These are phyloP conservation scores for Mycena belliarum DNA, from an alignment of 768 basidiomycete species.

Conservation along the genomic window DNA sequence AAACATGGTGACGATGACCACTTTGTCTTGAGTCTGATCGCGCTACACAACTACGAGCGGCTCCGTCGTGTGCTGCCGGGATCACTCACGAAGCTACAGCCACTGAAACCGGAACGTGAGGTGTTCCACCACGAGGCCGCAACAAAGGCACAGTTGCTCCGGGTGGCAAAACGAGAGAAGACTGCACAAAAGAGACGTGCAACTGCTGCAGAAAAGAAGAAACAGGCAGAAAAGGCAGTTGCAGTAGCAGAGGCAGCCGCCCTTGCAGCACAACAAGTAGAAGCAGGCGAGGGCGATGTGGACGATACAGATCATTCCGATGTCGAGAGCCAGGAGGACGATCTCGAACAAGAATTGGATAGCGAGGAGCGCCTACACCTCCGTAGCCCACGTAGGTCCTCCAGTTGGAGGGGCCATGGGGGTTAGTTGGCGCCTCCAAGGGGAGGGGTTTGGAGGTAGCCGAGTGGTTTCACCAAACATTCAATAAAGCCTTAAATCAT, in stretches of 20 bases:
- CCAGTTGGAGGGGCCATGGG: no score
- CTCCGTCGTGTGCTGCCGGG: slow-evolving; percentile 3
- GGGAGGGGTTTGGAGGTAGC: no score
- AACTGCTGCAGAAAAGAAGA: slow-evolving; percentile 1
- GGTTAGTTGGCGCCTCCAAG: no score
- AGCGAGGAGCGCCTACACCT: no score
- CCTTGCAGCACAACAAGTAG: background rate
- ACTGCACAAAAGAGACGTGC: background rate
- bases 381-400: no score
- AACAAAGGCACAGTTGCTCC: background rate
- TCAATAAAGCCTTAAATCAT: no score
- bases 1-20: slow-evolving; percentile 17
- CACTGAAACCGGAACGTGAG: background rate
- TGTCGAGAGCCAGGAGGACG: no score
- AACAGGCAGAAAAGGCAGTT: background rate
- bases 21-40: slow-evolving; percentile 21
- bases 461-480: no score
- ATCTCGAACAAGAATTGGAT: no score
- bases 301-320: no score
- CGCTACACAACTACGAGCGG: slow-evolving; percentile 7
- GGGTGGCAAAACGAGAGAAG: background rate
- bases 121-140: background rate
- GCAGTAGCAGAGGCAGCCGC: slow-evolving; percentile 4
- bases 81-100: background rate
- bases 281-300: background rate